Evolutionary conservation across 176 grass and related monocot species (phyloP).

Genomic region (Bothriochloa decipiens): DNA sequence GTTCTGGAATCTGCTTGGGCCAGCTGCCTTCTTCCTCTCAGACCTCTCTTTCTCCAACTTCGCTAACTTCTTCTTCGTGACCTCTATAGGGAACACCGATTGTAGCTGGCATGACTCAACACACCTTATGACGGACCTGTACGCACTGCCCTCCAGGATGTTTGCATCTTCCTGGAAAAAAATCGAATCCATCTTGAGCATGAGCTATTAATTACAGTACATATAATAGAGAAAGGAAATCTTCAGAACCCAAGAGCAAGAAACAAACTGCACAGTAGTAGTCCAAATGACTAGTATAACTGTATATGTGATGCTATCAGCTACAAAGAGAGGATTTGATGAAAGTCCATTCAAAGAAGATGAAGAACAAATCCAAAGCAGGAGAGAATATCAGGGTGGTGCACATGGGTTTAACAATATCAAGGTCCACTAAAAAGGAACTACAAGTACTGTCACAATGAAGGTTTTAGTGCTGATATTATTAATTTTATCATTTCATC

Average conservation of each 20-base stretch:
- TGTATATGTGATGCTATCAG: not conserved
- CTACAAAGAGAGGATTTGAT: not conserved
- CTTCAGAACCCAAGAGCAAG: constrained; percentile 15
- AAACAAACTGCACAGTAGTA: not conserved
- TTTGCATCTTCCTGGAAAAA: constrained; percentile 59
- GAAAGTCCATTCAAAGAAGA: constrained; percentile 13
- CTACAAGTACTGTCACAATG: not conserved
- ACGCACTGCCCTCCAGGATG: constrained; percentile 55
- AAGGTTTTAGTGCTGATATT: not conserved
- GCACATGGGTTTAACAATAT: not conserved
- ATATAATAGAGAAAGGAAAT: not conserved
- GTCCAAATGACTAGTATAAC: not conserved
- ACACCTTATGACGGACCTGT: constrained; percentile 75
- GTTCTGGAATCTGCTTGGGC: constrained; percentile 44
- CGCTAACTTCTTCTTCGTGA: constrained; percentile 55
- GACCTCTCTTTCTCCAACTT: constrained; percentile 63
- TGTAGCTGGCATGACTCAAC: constrained; percentile 66
- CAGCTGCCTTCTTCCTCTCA: constrained; percentile 57
- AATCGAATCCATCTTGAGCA: constrained; percentile 1
- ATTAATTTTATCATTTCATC: not conserved
- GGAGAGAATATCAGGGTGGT: not conserved
- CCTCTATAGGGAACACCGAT: constrained; percentile 53
- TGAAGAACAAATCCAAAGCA: constrained; percentile 4
- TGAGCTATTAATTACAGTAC: not conserved
- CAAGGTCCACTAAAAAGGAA: constrained; percentile 17